A percentile compares a stretch with the other conserved stretches of the same genome.
Evolutionary conservation across 108 stramenopile genomes (phyloP).

Genomic region (Nitzschia sp.): DNA sequence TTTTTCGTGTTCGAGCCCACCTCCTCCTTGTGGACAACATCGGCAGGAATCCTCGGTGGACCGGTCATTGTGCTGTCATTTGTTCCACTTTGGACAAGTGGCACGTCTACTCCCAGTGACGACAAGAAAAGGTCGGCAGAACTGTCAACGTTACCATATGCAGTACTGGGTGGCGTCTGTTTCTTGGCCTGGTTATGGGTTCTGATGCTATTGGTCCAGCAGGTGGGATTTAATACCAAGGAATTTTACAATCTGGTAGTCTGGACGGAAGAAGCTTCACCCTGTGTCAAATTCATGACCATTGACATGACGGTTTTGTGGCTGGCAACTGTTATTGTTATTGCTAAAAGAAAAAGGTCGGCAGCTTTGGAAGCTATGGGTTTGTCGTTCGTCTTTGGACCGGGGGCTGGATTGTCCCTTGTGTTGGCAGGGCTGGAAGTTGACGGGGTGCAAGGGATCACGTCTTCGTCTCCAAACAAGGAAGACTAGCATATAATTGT

Average conservation of each 20-base stretch:
- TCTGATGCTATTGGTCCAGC: constrained; percentile 22
- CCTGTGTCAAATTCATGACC: constrained; percentile 41
- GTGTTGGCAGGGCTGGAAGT: constrained; percentile 29
- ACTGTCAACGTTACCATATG: constrained; percentile 23
- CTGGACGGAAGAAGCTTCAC: constrained; percentile 37
- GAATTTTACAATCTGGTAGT: constrained; percentile 36
- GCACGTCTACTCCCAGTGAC: too few relatives aligned
- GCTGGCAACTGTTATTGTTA: constrained; percentile 9
- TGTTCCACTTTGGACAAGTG: constrained; percentile 24
- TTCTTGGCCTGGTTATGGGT: constrained; percentile 16
- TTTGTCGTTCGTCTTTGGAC: constrained; percentile 34
- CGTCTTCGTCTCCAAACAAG: too few relatives aligned
- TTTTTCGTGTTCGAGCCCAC: constrained; percentile 13
- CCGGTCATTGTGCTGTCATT: constrained; percentile 30
- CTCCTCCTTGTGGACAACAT: constrained; percentile 30
- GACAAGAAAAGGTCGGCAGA: too few relatives aligned
- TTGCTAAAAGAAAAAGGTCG: constrained; percentile 22
- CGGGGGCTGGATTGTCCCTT: constrained; percentile 30
- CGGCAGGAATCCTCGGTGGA: constrained; percentile 47
- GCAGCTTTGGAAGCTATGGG: constrained; percentile 28
- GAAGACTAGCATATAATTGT: too few relatives aligned
- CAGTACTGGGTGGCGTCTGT: not conserved
- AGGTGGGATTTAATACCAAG: constrained; percentile 21
- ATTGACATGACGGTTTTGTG: constrained; percentile 40
- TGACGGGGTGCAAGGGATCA: not conserved